These are phyloP conservation scores for Pulicaria dysenterica DNA, from an alignment of 129 eudicot genomes.

Conservation along the genomic window DNA sequence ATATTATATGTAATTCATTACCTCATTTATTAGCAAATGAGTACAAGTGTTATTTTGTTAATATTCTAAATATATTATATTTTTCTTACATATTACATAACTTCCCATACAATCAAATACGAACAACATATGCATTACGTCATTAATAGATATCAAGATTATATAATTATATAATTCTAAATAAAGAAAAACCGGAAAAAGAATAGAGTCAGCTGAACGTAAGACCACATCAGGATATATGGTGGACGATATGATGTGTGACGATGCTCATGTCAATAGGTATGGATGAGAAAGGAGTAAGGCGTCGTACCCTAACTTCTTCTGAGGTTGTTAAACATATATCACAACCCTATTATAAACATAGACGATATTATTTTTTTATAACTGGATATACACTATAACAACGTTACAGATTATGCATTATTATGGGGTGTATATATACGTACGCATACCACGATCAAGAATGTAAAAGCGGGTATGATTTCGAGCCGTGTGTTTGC, in stretches of 20 bases:
- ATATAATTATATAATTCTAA: conserved; percentile 10
- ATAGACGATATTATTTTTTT: too few relatives aligned
- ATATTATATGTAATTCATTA: too few relatives aligned
- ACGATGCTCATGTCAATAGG: conserved; percentile 13
- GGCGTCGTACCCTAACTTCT: conserved; percentile 1
- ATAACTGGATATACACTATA: neutral
- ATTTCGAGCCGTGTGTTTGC: neutral
- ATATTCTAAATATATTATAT: neutral
- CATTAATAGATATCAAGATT: neutral
- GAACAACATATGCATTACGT: neutral
- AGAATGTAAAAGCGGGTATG: too few relatives aligned
- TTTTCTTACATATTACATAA: neutral
- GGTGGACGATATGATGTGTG: conserved; percentile 21
- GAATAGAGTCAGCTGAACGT: conserved; percentile 1
- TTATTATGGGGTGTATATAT: neutral
- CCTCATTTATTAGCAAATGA: neutral
- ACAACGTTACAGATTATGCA: neutral
- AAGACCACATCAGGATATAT: conserved; percentile 14
- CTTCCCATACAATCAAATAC: conserved; percentile 6
- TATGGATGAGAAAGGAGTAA: conserved; percentile 19
- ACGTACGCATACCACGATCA: neutral
- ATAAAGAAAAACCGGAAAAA: conserved; percentile 27
- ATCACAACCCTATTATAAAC: too few relatives aligned
- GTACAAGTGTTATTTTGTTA: neutral
- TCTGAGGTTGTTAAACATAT: neutral